Evolutionary conservation across 2,329 filamentous ascomycete species (phyloP).

Genomic region (Drechslerella dactyloides): DNA sequence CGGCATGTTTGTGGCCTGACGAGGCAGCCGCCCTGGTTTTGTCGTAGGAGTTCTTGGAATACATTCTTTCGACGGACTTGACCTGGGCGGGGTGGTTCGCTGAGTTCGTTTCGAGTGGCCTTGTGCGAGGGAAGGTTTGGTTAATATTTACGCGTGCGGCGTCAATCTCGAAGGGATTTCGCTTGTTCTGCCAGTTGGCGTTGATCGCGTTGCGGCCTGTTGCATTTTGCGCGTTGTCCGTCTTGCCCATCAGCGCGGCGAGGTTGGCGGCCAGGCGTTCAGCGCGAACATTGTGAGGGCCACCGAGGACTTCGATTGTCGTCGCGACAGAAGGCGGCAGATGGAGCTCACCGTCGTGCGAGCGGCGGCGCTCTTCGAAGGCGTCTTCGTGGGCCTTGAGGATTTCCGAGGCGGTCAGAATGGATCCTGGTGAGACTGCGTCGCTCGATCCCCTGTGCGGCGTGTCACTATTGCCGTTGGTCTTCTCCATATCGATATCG

Average conservation of each 20-base stretch:
- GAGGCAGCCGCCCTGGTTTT: neutral
- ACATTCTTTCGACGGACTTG: too few relatives aligned
- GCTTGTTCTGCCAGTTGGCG: neutral
- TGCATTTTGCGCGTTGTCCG: conserved; percentile 36
- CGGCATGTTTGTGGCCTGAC: conserved; percentile 29
- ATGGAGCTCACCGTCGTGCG: conserved; percentile 28
- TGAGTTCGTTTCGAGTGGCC: too few relatives aligned
- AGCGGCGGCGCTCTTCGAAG: conserved; percentile 16
- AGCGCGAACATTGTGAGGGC: conserved; percentile 27
- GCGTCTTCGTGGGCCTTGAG: conserved; percentile 43
- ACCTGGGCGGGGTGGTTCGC: neutral
- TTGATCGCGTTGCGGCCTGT: conserved; percentile 5
- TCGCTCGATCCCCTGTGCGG: conserved; percentile 5
- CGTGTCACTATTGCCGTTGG: conserved; percentile 1
- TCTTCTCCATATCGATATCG: conserved; percentile 6
- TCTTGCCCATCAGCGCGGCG: conserved; percentile 33
- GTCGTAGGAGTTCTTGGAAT: conserved; percentile 35
- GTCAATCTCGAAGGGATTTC: too few relatives aligned
- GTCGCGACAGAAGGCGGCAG: conserved; percentile 29
- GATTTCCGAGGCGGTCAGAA: conserved; percentile 35
- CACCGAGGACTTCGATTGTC: conserved; percentile 36
- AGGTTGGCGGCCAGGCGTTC: conserved; percentile 43
- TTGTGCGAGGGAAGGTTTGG: too few relatives aligned
- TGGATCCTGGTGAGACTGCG: conserved; percentile 24
- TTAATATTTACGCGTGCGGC: too few relatives aligned